Percentiles rank a stretch among this genome's conserved stretches.
Conservation (phyloP, 306 rosid genomes). For the Luffa aegyptiaca region DNA sequence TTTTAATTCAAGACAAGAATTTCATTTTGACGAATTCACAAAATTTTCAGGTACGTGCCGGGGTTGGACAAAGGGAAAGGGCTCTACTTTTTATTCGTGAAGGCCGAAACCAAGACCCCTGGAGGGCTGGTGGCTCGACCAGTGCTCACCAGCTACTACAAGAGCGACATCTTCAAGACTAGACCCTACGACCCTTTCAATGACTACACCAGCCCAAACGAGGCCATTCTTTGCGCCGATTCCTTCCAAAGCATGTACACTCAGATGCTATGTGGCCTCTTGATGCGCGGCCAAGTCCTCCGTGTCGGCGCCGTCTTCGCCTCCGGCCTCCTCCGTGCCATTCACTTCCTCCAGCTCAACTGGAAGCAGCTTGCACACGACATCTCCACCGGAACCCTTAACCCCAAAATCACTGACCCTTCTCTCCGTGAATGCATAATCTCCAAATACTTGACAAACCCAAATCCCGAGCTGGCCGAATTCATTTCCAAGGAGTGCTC, state of each 20-base stretch:
- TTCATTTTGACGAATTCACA: neutral
- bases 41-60: slow-evolving; percentile 45
- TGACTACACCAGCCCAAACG: slow-evolving; percentile 76
- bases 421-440: slow-evolving; percentile 32
- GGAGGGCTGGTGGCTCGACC: slow-evolving; percentile 85
- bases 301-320: slow-evolving; percentile 84
- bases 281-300: slow-evolving; percentile 69
- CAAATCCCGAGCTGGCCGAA: slow-evolving; percentile 43
- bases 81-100: slow-evolving; percentile 62
- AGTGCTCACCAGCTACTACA: slow-evolving; percentile 82
- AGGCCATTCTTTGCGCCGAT: slow-evolving; percentile 60
- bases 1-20: too few species aligned
- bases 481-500: slow-evolving; percentile 43
- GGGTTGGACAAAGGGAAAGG: slow-evolving; percentile 86
- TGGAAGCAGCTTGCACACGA: slow-evolving; percentile 50
- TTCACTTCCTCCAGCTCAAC: slow-evolving; percentile 67
- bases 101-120: slow-evolving; percentile 68
- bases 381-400: slow-evolving; percentile 51
- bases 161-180: slow-evolving; percentile 68
- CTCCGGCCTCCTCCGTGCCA: slow-evolving; percentile 86
- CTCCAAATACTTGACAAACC: slow-evolving; percentile 26
- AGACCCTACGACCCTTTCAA: slow-evolving; percentile 75
- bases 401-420: slow-evolving; percentile 48
- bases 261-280: slow-evolving; percentile 86
- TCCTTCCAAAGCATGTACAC: slow-evolving; percentile 89